Evolutionary conservation across 2,329 filamentous ascomycete genomes (phyloP), one percentile per base, ranked within the genome.

Genomic region (Boeremia exigua): DNA sequence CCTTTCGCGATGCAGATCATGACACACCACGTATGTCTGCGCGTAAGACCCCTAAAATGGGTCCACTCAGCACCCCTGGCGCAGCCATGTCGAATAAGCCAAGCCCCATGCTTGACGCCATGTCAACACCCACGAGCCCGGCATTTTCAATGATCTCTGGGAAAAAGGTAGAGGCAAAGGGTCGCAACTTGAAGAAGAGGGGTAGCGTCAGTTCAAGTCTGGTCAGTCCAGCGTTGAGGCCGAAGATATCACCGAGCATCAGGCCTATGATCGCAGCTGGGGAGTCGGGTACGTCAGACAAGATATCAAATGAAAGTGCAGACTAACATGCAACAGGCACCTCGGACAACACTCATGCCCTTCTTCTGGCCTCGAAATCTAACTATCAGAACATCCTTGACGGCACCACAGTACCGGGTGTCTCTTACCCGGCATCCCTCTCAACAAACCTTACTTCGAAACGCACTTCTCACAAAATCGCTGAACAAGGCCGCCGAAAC

Each of bases 371-470:
- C 32, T 92, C 91, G 14, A 98, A 98, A 74, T 98, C 94, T 2
- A 99, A 99, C 70, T 99, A 99, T 69, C 94, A 98, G 70, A 96
- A 97, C 67, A 95, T 99, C 33, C 79, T 99, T 10, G 95, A 98
- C 73, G 95, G 95, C 44, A 98, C 92, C 46, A 88, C 89, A 52
- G 86, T 97, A 0, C 93, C 93, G 0, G 94, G 94, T 11, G 89
- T 97, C 11, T 90, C 89, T 1, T 98, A 97, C 66, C 93, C 94
- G 0, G 92, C 90, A 65, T 91, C 93, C 47, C 82, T 99, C 37
- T 96, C 93, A 6, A 96, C 93, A 19, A 96, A 96, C 62, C 80
- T 99, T 25, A 97, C 93, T 0, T 96, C 92, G 3, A 99, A 99
- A 79, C 89, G 94, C 48, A 98, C 95, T 2, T 96, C 92, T 38